Conservation (phyloP, 179 eudicot genomes). For the Spinacia oleracea region DNA sequence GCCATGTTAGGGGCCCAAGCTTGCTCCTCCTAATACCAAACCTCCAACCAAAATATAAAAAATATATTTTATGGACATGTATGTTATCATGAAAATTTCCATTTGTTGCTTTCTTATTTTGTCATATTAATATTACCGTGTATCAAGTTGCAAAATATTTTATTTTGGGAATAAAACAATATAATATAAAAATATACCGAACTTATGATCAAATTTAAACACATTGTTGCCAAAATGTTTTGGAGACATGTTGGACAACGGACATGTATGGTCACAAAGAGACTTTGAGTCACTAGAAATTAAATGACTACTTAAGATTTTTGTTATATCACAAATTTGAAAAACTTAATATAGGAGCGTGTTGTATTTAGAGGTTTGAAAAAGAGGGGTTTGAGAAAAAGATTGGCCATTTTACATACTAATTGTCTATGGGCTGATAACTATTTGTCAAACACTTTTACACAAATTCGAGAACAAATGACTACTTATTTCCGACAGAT, state of each 20-base stretch:
- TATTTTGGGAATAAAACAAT: background rate
- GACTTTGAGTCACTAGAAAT: conserved; percentile 11
- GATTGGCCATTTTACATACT: background rate
- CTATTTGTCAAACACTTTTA: too few relatives aligned
- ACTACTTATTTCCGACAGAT: too few relatives aligned
- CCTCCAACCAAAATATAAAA: conserved; percentile 1
- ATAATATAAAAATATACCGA: background rate
- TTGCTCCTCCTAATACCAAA: background rate
- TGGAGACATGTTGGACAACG: background rate
- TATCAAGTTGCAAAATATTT: background rate
- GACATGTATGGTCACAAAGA: conserved; percentile 10
- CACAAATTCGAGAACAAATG: too few relatives aligned
- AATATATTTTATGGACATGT: too few relatives aligned
- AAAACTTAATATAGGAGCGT: too few relatives aligned
- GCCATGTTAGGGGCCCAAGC: conserved; percentile 14
- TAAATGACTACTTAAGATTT: background rate
- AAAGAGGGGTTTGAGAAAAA: too few relatives aligned
- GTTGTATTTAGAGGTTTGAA: too few relatives aligned
- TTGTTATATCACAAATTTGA: too few relatives aligned
- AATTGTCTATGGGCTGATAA: too few relatives aligned
- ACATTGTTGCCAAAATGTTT: background rate
- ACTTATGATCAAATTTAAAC: background rate
- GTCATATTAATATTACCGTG: background rate
- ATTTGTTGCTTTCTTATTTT: background rate
- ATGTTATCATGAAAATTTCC: too few relatives aligned